Evolutionary conservation across 2,329 filamentous ascomycete genomes (phyloP), one percentile per base, ranked within the genome.

Genomic region (Penicillium psychrosexuale): DNA sequence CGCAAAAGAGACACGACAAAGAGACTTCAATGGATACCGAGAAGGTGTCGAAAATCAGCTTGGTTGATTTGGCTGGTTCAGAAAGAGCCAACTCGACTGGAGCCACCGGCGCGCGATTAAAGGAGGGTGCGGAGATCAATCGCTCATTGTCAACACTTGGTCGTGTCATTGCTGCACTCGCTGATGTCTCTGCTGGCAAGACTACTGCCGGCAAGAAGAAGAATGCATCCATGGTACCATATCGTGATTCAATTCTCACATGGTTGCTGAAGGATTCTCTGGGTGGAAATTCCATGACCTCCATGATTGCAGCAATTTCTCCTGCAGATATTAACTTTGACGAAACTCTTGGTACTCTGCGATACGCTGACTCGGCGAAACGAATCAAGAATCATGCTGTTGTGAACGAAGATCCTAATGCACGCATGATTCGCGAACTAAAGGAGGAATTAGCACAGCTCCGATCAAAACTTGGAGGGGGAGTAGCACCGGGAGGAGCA

Each of bases 311-410:
- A 47, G 93, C 93, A 49, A 97, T 99, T 70, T 97, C 92, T 68
- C 94, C 94, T 4, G 94, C 94, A 51, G 94, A 99, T 75, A 97
- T 97, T 78, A 99, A 99, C 75, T 97, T 96, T 70, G 94, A 99
- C 63, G 94, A 99, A 75, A 99, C 95, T 0, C 81, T 99, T 17
- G 94, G 92, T 71, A 99, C 94, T 0, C 81, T 99, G 28, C 86
- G 95, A 68, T 99, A 99, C 74, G 94, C 95, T 53, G 93, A 99
- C 71, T 97, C 91, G 8, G 94, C 94, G 27, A 99, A 99, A 78
- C 87, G 94, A 66, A 99, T 99, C 82, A 97, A 97, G 90, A 99
- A 99, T 77, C 94, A 99, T 73, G 94, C 94, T 54, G 94, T 99
- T 47, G 89, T 99, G 73, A 99, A 99, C 78, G 94, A 99, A 73